phyloP scores from a whole-genome alignment of 1,284 basidiomycete species.

The Trametes versicolor region DNA sequence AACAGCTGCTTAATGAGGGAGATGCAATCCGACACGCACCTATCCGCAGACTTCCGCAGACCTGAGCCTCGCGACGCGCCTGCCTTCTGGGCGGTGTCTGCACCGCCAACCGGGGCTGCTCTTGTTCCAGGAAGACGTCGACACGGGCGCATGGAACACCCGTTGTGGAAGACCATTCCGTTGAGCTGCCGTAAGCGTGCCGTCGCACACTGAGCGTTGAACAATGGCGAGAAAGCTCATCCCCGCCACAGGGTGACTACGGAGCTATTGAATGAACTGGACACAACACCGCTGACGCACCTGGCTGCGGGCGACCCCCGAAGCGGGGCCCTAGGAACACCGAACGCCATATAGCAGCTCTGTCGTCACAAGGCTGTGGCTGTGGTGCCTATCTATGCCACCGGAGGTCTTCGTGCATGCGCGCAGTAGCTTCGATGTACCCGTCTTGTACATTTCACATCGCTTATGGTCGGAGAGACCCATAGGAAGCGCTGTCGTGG shows the following conservation, averaged over 20 bases:
- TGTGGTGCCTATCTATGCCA: constrained; percentile 5
- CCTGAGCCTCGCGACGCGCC: constrained; percentile 11
- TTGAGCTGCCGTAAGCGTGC: constrained; percentile 5
- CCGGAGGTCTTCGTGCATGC: constrained; percentile 6
- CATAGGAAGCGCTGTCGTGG: constrained; percentile 9
- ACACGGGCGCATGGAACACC: constrained; percentile 1
- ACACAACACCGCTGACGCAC: background rate
- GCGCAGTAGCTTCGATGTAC: constrained; percentile 3
- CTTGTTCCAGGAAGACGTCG: constrained; percentile 7
- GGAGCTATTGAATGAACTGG: background rate
- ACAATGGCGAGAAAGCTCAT: background rate
- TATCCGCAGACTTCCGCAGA: constrained; percentile 19
- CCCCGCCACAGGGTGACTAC: background rate
- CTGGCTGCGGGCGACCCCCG: background rate
- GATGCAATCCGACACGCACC: constrained; percentile 17
- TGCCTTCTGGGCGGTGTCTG: constrained; percentile 19
- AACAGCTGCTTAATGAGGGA: constrained; percentile 14
- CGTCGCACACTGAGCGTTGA: background rate
- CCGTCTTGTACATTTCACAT: background rate
- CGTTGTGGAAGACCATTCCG: background rate
- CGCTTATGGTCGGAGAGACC: constrained; percentile 1
- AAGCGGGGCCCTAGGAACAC: background rate
- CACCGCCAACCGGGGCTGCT: constrained; percentile 28
- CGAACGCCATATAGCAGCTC: no score
- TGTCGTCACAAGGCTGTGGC: background rate